Evolutionary conservation across 345 rosid genomes (phyloP).

Genomic region (Dovyalis caffra): DNA sequence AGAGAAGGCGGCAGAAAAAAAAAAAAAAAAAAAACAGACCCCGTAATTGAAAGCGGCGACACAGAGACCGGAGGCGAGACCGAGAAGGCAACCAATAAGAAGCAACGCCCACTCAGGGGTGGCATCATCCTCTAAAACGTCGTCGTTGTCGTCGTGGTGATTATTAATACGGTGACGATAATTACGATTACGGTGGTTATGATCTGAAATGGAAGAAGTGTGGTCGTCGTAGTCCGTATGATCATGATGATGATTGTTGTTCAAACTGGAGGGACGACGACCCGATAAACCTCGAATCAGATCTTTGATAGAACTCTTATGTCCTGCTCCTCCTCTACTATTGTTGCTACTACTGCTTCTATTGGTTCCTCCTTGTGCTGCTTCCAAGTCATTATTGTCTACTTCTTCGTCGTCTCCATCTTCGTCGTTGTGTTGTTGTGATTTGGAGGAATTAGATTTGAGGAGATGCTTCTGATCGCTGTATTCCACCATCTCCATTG

Average conservation of each 20-base stretch:
- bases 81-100: constrained; percentile 85
- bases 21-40: constrained; percentile 43
- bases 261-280: too few relatives aligned
- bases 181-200: background rate
- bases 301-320: too few relatives aligned
- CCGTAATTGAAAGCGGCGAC: constrained; percentile 92
- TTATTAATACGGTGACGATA: background rate
- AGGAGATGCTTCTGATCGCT: constrained; percentile 10
- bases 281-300: too few relatives aligned
- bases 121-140: constrained; percentile 66
- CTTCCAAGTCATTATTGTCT: constrained; percentile 4
- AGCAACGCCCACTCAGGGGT: constrained; percentile 97
- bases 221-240: constrained; percentile 35
- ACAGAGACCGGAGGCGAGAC: constrained; percentile 84
- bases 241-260: background rate
- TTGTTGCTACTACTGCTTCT: too few relatives aligned
- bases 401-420: too few relatives aligned
- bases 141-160: constrained; percentile 33
- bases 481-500: too few relatives aligned
- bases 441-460: background rate
- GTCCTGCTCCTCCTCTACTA: too few relatives aligned
- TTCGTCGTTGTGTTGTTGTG: background rate
- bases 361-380: too few relatives aligned
- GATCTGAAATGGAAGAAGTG: constrained; percentile 12
- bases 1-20: background rate